Evolutionary conservation across 1,284 basidiomycete species (phyloP).

Genomic region (Hymenochaete sp.): DNA sequence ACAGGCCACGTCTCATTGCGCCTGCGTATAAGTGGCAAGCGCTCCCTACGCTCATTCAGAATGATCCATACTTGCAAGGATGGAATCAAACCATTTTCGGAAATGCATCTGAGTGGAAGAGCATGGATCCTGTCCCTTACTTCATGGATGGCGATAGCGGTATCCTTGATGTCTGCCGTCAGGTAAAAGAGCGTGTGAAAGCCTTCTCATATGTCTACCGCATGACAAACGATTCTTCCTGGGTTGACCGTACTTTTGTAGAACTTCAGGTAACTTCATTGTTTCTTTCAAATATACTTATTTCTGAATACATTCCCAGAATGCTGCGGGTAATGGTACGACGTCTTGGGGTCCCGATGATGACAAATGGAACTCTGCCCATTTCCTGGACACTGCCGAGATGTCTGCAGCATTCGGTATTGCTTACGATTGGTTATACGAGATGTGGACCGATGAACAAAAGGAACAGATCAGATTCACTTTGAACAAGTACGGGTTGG

Average conservation of each 20-base stretch:
- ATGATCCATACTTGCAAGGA: slow-evolving; percentile 76
- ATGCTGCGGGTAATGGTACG: slow-evolving; percentile 59
- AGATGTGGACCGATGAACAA: slow-evolving; percentile 73
- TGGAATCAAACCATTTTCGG: slow-evolving; percentile 93
- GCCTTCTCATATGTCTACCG: slow-evolving; percentile 88
- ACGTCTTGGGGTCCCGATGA: slow-evolving; percentile 51
- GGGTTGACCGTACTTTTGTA: slow-evolving; percentile 76
- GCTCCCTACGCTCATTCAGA: slow-evolving; percentile 70
- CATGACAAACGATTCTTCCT: slow-evolving; percentile 84
- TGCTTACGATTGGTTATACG: slow-evolving; percentile 94
- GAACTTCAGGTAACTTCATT: slow-evolving; percentile 64
- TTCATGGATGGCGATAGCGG: slow-evolving; percentile 78
- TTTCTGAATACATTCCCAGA: slow-evolving; percentile 31
- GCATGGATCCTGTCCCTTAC: slow-evolving; percentile 60
- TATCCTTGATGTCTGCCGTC: slow-evolving; percentile 87
- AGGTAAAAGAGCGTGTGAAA: slow-evolving; percentile 87
- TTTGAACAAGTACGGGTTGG: slow-evolving; percentile 75
- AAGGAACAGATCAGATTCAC: slow-evolving; percentile 62
- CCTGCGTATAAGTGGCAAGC: slow-evolving; percentile 89
- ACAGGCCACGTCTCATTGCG: slow-evolving; percentile 88
- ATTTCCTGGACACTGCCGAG: slow-evolving; percentile 95
- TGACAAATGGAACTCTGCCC: slow-evolving; percentile 73
- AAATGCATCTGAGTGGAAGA: slow-evolving; percentile 74
- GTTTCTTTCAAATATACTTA: slow-evolving; percentile 2
- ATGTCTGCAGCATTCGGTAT: slow-evolving; percentile 82